Evolutionary conservation across 2,329 filamentous ascomycete genomes (phyloP).

Genomic region (Aspergillus persii): DNA sequence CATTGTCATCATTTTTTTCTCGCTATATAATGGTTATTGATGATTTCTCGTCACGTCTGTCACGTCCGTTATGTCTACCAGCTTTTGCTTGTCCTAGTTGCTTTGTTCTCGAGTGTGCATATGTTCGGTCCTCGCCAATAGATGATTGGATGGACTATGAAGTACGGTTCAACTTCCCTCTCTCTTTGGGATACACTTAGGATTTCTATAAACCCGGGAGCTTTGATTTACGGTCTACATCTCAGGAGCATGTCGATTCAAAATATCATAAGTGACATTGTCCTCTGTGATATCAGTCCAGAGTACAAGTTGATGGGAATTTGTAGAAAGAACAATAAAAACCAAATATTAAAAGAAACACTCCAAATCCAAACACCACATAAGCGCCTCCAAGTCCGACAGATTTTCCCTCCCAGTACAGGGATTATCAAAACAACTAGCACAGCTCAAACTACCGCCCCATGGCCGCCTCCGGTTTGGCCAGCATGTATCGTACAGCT

Average conservation of each 20-base stretch:
- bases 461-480: conserved; percentile 42
- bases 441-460: conserved; percentile 16
- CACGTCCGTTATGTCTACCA: not conserved
- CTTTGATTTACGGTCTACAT: not conserved
- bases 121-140: not conserved
- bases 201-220: not conserved
- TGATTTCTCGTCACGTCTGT: not conserved
- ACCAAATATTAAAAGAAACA: conserved; percentile 14
- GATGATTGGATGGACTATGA: not conserved
- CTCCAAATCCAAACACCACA: conserved; percentile 18
- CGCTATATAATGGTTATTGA: not conserved
- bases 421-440: not conserved
- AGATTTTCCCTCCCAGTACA: not conserved
- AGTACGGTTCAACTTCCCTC: not conserved
- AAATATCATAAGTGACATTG: not conserved
- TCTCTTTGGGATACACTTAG: not conserved
- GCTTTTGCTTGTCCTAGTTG: not conserved
- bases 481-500: conserved; percentile 61
- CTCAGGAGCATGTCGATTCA: not conserved
- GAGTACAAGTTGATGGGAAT: not conserved
- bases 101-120: not conserved
- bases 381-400: conserved; percentile 23
- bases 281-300: not conserved
- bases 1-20: not conserved
- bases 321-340: conserved; percentile 1